Conservation (phyloP, 2,329 filamentous ascomycete species). For the Dactylellina drechsleri region DNA sequence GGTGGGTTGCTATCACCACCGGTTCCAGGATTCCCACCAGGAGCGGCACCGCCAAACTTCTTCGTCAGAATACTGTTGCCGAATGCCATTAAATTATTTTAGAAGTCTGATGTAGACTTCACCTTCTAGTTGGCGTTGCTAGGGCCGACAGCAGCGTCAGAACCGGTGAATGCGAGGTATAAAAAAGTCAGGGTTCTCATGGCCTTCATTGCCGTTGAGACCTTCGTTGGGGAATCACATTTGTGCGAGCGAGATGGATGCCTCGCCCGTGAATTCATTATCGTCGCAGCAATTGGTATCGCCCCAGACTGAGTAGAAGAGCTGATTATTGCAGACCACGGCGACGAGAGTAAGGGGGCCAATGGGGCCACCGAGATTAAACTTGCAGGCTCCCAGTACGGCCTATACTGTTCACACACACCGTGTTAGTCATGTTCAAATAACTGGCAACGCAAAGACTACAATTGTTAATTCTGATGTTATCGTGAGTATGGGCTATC, state of each 20-base stretch:
- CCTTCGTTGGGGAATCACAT: constrained; percentile 67
- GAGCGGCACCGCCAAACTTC: constrained; percentile 30
- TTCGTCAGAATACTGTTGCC: constrained; percentile 67
- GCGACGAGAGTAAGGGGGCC: constrained; percentile 68
- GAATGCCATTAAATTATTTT: constrained; percentile 65
- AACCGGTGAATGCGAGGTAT: constrained; percentile 71
- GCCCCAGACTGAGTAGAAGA: constrained; percentile 71
- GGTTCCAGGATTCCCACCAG: not conserved
- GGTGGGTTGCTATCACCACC: too few relatives aligned
- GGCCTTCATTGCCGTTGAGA: constrained; percentile 69
- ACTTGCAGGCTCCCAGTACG: constrained; percentile 37
- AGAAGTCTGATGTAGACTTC: constrained; percentile 65
- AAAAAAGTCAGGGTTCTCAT: constrained; percentile 70
- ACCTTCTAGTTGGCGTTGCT: constrained; percentile 69
- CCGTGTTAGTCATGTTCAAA: too few relatives aligned
- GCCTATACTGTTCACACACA: too few relatives aligned
- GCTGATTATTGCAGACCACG: constrained; percentile 66
- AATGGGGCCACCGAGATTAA: constrained; percentile 63
- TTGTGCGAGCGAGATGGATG: constrained; percentile 69
- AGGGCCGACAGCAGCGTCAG: constrained; percentile 68
- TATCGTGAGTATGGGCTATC: too few relatives aligned
- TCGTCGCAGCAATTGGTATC: constrained; percentile 68
- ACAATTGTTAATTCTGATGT: too few relatives aligned
- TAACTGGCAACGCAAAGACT: too few relatives aligned
- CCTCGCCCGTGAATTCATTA: constrained; percentile 66